A percentile compares a stretch with the other conserved stretches of the same genome.
Evolutionary conservation across 257 asterid genomes (phyloP).

Genomic region (Lithospermum erythrorhizon): DNA sequence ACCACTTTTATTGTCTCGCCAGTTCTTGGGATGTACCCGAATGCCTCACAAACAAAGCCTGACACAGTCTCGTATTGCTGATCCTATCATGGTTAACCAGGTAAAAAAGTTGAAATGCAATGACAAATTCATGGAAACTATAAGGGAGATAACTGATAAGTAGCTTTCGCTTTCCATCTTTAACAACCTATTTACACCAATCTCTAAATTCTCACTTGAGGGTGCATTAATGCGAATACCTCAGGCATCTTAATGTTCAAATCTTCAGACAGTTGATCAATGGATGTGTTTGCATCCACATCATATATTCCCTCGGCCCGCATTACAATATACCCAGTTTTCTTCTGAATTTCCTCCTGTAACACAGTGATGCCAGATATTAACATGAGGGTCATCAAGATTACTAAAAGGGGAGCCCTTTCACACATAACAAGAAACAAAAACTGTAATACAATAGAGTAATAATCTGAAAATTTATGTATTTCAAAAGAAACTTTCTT

Average conservation of each 20-base stretch:
- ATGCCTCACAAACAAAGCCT: slow-evolving; percentile 95
- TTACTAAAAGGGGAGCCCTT: not conserved
- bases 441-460: not conserved
- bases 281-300: slow-evolving; percentile 96
- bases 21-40: slow-evolving; percentile 93
- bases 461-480: not conserved
- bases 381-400: not conserved
- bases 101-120: not conserved
- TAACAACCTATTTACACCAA: not conserved
- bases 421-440: not conserved
- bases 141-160: not conserved
- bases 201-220: not conserved
- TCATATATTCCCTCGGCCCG: slow-evolving; percentile 93
- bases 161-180: not conserved
- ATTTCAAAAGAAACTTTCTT: slow-evolving; percentile 36
- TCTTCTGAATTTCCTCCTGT: slow-evolving; percentile 98
- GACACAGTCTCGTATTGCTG: slow-evolving; percentile 96
- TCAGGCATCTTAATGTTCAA: slow-evolving; percentile 90
- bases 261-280: slow-evolving; percentile 94
- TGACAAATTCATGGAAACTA: not conserved
- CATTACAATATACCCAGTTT: slow-evolving; percentile 94
- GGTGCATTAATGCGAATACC: slow-evolving; percentile 46
- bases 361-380: slow-evolving; percentile 7
- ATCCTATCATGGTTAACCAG: slow-evolving; percentile 44
- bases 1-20: slow-evolving; percentile 85